phyloP scores from a whole-genome alignment of 768 basidiomycete genomes.

The Trametes punicea region DNA sequence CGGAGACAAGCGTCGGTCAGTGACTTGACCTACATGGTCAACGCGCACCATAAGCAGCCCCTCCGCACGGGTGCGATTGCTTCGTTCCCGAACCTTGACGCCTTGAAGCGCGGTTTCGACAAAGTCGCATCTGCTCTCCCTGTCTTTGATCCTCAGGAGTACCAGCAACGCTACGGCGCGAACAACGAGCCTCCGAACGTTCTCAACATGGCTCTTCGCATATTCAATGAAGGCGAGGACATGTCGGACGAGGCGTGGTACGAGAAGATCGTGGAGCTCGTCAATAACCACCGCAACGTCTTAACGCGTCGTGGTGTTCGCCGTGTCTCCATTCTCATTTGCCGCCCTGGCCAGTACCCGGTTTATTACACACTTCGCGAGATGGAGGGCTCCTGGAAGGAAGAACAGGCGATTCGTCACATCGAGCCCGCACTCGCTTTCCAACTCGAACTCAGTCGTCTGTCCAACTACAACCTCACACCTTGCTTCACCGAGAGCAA shows the following conservation, averaged over 20 bases:
- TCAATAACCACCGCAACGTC: slow-evolving; percentile 63
- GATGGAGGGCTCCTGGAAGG: slow-evolving; percentile 71
- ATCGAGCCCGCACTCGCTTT: slow-evolving; percentile 97
- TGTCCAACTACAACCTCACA: slow-evolving; percentile 94
- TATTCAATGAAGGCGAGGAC: slow-evolving; percentile 80
- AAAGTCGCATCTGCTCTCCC: slow-evolving; percentile 74
- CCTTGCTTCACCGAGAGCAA: slow-evolving; percentile 97
- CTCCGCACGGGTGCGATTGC: slow-evolving; percentile 88
- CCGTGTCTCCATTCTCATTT: slow-evolving; percentile 88
- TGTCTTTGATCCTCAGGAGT: slow-evolving; percentile 66
- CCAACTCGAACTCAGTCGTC: slow-evolving; percentile 94
- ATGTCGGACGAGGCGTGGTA: slow-evolving; percentile 76
- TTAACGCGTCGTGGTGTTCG: slow-evolving; percentile 80
- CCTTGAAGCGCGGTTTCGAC: slow-evolving; percentile 70
- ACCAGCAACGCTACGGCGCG: slow-evolving; percentile 69
- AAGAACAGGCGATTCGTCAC: slow-evolving; percentile 96
- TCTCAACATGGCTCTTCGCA: slow-evolving; percentile 88
- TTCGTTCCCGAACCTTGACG: slow-evolving; percentile 74
- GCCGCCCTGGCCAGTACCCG: slow-evolving; percentile 88
- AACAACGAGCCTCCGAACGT: slow-evolving; percentile 84
- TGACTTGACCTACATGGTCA: slow-evolving; percentile 92
- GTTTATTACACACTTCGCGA: slow-evolving; percentile 91
- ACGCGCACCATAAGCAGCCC: slow-evolving; percentile 82
- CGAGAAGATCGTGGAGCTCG: slow-evolving; percentile 62
- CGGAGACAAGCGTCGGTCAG: slow-evolving; percentile 90